Evolutionary conservation across 2,329 filamentous ascomycete genomes (phyloP).

Genomic region (Epichloe sp.): DNA sequence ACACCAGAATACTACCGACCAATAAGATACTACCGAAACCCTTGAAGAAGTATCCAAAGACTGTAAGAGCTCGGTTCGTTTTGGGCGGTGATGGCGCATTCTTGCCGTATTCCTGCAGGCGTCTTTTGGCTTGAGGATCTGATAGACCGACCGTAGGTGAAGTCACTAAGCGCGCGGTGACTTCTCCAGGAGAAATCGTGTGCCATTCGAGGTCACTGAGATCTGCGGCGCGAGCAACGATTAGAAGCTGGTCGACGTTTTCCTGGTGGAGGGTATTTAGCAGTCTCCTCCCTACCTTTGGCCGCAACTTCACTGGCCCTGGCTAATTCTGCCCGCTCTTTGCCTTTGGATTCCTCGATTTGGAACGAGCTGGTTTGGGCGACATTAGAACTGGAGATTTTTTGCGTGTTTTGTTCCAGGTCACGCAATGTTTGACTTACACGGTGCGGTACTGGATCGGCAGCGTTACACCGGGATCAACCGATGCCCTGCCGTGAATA

Average conservation of each 20-base stretch:
- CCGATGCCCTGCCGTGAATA: conserved; percentile 16
- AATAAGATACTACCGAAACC: conserved; percentile 64
- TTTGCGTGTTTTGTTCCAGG: background rate
- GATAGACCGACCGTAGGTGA: conserved; percentile 47
- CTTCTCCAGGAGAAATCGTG: conserved; percentile 40
- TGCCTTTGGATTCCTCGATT: conserved; percentile 40
- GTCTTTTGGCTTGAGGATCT: conserved; percentile 38
- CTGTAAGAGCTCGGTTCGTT: conserved; percentile 42
- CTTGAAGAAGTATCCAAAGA: conserved; percentile 60
- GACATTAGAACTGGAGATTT: background rate
- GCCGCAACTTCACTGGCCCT: conserved; percentile 31
- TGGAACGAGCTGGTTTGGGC: conserved; percentile 30
- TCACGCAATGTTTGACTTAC: conserved; percentile 19
- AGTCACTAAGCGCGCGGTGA: conserved; percentile 45
- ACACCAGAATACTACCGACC: conserved; percentile 56
- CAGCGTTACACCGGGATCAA: conserved; percentile 19
- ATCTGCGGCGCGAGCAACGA: conserved; percentile 23
- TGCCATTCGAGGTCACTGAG: conserved; percentile 57
- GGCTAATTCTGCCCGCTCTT: conserved; percentile 23
- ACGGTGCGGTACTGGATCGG: conserved; percentile 44
- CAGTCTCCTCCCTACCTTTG: conserved; percentile 22
- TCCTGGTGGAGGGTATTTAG: too few species aligned
- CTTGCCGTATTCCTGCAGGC: conserved; percentile 46
- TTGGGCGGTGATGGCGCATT: conserved; percentile 56
- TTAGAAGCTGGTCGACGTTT: background rate